phyloP scores from a whole-genome alignment of 2,329 filamentous ascomycete genomes.

The Rhynchosporium secalis region DNA sequence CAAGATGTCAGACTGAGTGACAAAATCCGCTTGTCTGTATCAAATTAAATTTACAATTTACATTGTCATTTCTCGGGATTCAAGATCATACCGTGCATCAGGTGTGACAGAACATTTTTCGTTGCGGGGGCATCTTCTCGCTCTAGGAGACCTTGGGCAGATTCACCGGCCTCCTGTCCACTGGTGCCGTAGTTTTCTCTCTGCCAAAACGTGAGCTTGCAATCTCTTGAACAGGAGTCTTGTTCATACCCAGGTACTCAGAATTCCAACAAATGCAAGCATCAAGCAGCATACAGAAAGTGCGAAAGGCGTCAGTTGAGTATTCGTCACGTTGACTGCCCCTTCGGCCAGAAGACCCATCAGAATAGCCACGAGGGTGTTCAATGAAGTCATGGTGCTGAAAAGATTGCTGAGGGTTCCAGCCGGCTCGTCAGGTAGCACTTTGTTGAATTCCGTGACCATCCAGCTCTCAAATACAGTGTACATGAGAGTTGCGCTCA shows the following conservation, averaged over 20 bases:
- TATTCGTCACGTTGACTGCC: conserved; percentile 48
- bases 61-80: neutral
- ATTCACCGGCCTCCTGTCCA: conserved; percentile 17
- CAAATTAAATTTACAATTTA: neutral
- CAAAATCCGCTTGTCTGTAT: conserved; percentile 48
- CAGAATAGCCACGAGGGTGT: conserved; percentile 54
- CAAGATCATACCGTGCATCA: conserved; percentile 17
- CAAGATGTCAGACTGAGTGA: conserved; percentile 52
- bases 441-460: conserved; percentile 54
- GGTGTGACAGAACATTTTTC: conserved; percentile 23
- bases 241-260: conserved; percentile 48
- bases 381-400: conserved; percentile 52
- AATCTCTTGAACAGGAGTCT: neutral
- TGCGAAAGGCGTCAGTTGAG: conserved; percentile 54
- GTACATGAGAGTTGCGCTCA: conserved; percentile 58
- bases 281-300: conserved; percentile 44
- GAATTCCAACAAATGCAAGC: conserved; percentile 47
- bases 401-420: conserved; percentile 51
- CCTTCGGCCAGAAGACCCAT: conserved; percentile 52
- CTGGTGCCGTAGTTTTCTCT: conserved; percentile 50
- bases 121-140: conserved; percentile 14
- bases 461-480: conserved; percentile 63
- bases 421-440: conserved; percentile 44
- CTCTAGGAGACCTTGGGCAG: conserved; percentile 6
- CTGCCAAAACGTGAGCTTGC: conserved; percentile 33